phyloP scores from a whole-genome alignment of 345 rosid genomes.

The Euphorbia peplus region DNA sequence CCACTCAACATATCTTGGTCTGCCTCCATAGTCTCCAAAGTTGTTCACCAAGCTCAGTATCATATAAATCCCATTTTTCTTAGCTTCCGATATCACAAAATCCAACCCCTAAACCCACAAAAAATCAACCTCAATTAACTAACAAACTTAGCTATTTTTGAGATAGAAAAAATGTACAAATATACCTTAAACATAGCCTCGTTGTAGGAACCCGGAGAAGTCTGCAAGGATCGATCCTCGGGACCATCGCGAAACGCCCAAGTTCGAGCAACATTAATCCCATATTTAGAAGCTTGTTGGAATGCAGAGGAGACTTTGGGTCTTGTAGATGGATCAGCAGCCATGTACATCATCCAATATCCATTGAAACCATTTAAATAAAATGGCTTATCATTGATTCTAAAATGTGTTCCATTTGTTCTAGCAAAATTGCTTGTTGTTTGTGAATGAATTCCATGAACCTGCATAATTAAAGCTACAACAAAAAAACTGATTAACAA shows the following conservation, averaged over 20 bases:
- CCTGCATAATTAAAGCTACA: not conserved
- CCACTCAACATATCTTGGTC: conserved; percentile 60
- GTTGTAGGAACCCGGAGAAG: conserved; percentile 62
- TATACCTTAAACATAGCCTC: conserved; percentile 61
- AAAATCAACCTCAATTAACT: too few species aligned
- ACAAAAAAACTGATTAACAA: conserved; percentile 15
- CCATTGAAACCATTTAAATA: conserved; percentile 81
- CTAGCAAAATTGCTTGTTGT: conserved; percentile 36
- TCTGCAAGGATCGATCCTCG: conserved; percentile 49
- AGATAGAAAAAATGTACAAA: too few species aligned
- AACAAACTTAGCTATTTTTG: not conserved
- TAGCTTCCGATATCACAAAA: conserved; percentile 68
- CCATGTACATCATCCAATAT: conserved; percentile 71
- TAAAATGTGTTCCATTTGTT: conserved; percentile 46
- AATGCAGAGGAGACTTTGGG: conserved; percentile 49
- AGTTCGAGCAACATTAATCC: conserved; percentile 69
- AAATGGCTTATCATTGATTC: conserved; percentile 35
- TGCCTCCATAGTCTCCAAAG: conserved; percentile 63
- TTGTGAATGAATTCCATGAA: not conserved
- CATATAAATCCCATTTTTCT: conserved; percentile 40
- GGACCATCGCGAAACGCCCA: conserved; percentile 83
- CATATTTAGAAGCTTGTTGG: conserved; percentile 49
- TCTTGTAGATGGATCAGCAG: conserved; percentile 51
- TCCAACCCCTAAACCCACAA: conserved; percentile 52
- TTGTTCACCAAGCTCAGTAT: conserved; percentile 71